Percentiles rank a stretch among this genome's conserved stretches.
Conservation (phyloP, 495 filamentous ascomycete species). For the Podospora sp. region DNA sequence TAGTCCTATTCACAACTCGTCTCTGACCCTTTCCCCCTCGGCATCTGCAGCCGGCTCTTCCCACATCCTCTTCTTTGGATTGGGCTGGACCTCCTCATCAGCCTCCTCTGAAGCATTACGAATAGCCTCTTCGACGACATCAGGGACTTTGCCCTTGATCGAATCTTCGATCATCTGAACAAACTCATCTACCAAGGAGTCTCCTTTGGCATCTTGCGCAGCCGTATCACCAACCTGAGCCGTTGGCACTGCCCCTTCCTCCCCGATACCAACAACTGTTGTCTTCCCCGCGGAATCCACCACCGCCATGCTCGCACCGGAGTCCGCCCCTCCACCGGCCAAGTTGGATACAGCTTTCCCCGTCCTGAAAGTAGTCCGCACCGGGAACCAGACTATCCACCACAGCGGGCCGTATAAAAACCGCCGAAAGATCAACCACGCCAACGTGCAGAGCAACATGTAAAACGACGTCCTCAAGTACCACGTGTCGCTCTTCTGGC, state of each 20-base stretch:
- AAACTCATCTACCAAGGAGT: conserved; percentile 52
- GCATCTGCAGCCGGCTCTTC: conserved; percentile 50
- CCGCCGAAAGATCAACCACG: conserved; percentile 83
- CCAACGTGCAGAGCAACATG: conserved; percentile 71
- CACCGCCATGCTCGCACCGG: conserved; percentile 35
- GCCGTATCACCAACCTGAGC: conserved; percentile 34
- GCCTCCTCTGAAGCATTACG: conserved; percentile 20
- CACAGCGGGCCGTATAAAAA: conserved; percentile 87
- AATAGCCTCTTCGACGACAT: conserved; percentile 25
- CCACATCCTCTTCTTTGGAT: conserved; percentile 79
- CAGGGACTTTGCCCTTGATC: conserved; percentile 10
- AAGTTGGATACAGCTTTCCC: conserved; percentile 47
- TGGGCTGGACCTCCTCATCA: conserved; percentile 34
- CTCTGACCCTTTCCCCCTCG: conserved; percentile 26
- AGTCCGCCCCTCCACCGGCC: conserved; percentile 40
- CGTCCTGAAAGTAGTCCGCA: conserved; percentile 59
- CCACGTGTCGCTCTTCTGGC: conserved; percentile 95
- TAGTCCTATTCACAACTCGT: conserved; percentile 44
- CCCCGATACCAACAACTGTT: conserved; percentile 43
- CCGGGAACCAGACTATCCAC: conserved; percentile 82
- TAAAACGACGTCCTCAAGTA: conserved; percentile 89
- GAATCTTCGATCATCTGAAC: conserved; percentile 54
- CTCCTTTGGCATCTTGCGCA: conserved; percentile 21
- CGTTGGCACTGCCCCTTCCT: conserved; percentile 54
- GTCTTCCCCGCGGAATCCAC: conserved; percentile 27